Percentiles rank a stretch among this genome's conserved stretches.
Conservation (phyloP, 805 yeast species). For the Metschnikowia kunwiensis region DNA sequence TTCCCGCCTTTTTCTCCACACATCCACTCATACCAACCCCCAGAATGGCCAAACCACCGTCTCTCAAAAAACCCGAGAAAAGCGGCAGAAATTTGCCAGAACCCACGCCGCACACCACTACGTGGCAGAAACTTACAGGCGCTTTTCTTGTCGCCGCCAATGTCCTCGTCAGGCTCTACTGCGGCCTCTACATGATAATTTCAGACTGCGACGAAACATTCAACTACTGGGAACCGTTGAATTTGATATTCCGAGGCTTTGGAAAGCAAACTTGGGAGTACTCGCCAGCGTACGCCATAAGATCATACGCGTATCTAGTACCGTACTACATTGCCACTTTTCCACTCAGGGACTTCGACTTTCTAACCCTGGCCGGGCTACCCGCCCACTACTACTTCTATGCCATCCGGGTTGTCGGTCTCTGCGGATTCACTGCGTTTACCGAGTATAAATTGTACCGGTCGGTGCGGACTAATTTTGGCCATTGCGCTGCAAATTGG, state of each 20-base stretch:
- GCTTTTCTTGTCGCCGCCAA: constrained; percentile 15
- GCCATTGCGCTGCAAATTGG: constrained; percentile 47
- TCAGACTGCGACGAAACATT: constrained; percentile 91
- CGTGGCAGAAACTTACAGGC: constrained; percentile 7
- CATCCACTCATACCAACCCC: no score
- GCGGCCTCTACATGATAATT: constrained; percentile 60
- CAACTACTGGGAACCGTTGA: constrained; percentile 94
- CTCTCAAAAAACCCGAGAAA: no score
- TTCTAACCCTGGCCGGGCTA: constrained; percentile 12
- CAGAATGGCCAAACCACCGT: no score
- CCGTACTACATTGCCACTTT: constrained; percentile 40
- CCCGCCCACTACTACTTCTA: constrained; percentile 47
- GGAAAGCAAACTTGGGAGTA: constrained; percentile 98
- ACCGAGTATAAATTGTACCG: constrained; percentile 54
- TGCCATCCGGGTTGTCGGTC: constrained; percentile 42
- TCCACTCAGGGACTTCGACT: constrained; percentile 21
- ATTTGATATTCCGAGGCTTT: constrained; percentile 69
- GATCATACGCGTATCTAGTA: constrained; percentile 78
- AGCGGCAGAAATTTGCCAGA: no score
- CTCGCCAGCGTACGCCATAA: constrained; percentile 81
- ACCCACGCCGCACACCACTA: background rate
- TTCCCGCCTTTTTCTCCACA: no score
- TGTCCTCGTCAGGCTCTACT: constrained; percentile 26
- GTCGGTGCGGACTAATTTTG: constrained; percentile 36
- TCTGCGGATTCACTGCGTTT: constrained; percentile 35